Evolutionary conservation across 2,329 filamentous ascomycete genomes (phyloP).

Genomic region (Raffaelea ambrosiae): DNA sequence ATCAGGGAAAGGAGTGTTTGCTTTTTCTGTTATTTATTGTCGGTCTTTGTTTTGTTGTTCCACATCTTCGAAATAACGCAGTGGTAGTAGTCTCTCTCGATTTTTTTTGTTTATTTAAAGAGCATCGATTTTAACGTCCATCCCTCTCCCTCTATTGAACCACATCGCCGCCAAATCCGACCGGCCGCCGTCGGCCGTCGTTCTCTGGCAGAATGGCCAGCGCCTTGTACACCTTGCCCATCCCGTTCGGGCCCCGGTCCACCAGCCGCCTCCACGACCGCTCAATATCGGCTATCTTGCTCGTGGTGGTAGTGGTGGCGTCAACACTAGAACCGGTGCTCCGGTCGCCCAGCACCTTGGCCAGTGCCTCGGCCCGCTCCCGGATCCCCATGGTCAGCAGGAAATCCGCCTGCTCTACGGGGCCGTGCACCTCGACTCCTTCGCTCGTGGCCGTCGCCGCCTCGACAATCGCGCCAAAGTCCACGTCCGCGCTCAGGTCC

Average conservation of each 20-base stretch:
- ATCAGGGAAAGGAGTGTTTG: no score
- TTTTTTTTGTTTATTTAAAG: no score
- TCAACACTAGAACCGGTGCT: no score
- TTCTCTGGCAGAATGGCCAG: conserved; percentile 85
- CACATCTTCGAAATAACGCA: no score
- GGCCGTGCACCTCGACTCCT: conserved; percentile 85
- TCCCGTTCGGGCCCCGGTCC: conserved; percentile 73
- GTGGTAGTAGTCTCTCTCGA: no score
- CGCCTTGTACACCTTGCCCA: conserved; percentile 93
- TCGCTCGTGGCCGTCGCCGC: conserved; percentile 66
- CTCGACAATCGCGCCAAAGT: conserved; percentile 82
- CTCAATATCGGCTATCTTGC: conserved; percentile 45
- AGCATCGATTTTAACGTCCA: no score
- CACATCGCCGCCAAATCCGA: conserved; percentile 80
- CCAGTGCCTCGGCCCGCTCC: conserved; percentile 63
- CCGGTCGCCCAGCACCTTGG: conserved; percentile 27
- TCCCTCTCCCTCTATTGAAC: conserved; percentile 5
- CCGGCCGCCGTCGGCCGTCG: conserved; percentile 62
- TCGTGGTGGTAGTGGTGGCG: conserved; percentile 32
- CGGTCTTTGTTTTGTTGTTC: no score
- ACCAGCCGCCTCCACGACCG: conserved; percentile 73
- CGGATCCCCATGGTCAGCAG: conserved; percentile 73
- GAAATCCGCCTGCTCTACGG: conserved; percentile 77
- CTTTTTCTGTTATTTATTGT: no score
- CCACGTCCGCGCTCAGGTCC: conserved; percentile 87